These are phyloP conservation scores for Clonostachys solani DNA, from an alignment of 2,329 filamentous ascomycete genomes.

Conservation along the genomic window DNA sequence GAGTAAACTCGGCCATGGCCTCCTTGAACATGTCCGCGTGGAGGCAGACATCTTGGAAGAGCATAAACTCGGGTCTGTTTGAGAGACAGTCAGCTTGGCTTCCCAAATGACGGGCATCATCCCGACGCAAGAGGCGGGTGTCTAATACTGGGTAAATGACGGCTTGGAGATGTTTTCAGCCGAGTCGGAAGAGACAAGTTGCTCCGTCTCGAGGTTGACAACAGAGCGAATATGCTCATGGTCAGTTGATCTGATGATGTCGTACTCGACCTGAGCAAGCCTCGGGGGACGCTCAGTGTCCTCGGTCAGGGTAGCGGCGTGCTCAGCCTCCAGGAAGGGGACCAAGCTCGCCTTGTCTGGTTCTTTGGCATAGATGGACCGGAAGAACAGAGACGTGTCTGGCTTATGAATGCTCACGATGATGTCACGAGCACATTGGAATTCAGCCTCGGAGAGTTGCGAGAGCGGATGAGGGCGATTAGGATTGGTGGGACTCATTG, in stretches of 20 bases:
- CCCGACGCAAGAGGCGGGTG: neutral
- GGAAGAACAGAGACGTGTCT: constrained; percentile 31
- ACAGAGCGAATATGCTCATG: constrained; percentile 27
- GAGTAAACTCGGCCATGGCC: constrained; percentile 38
- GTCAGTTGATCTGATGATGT: constrained; percentile 24
- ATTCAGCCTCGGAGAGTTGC: constrained; percentile 45
- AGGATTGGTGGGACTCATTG: no score
- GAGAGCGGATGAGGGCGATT: constrained; percentile 36
- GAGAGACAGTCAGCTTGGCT: neutral
- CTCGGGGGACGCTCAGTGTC: constrained; percentile 37
- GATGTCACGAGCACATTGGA: constrained; percentile 37
- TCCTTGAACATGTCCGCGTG: constrained; percentile 39
- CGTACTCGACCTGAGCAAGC: constrained; percentile 39
- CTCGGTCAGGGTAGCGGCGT: constrained; percentile 41
- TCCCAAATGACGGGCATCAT: no score
- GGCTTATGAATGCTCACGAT: constrained; percentile 26
- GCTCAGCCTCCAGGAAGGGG: constrained; percentile 58
- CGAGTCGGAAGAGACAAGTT: constrained; percentile 16
- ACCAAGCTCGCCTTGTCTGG: constrained; percentile 55
- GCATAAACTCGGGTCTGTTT: constrained; percentile 29
- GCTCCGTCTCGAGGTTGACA: constrained; percentile 26
- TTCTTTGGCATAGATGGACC: constrained; percentile 60
- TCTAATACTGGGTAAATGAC: constrained; percentile 23
- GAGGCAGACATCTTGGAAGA: constrained; percentile 32
- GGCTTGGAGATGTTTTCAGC: constrained; percentile 24